These are phyloP conservation scores for Plasmodium billcollinsi DNA, from an alignment of 169 alveolate genomes.

Conservation along the genomic window DNA sequence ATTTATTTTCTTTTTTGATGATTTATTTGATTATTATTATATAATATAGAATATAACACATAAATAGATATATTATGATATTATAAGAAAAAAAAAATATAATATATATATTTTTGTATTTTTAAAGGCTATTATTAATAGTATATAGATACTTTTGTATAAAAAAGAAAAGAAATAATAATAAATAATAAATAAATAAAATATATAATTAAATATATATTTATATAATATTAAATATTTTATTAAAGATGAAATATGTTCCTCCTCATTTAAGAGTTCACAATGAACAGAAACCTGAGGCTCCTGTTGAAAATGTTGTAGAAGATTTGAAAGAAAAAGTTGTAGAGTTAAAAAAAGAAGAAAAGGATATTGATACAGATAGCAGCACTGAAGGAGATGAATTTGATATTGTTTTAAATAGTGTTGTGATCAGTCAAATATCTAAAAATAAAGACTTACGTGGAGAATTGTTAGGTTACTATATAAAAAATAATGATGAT, in stretches of 20 bases:
- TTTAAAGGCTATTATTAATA: too few relatives aligned
- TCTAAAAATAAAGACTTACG: conserved; percentile 63
- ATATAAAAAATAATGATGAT: conserved; percentile 40
- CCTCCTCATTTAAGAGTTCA: conserved; percentile 66
- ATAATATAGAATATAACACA: too few relatives aligned
- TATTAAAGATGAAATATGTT: conserved; percentile 55
- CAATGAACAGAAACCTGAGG: conserved; percentile 34
- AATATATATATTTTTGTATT: too few relatives aligned
- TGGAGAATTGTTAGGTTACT: conserved; percentile 72
- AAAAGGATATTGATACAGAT: conserved; percentile 39
- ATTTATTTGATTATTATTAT: too few relatives aligned
- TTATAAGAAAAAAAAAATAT: too few relatives aligned
- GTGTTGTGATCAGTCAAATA: conserved; percentile 72
- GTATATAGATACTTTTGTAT: neutral
- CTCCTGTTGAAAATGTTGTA: conserved; percentile 14
- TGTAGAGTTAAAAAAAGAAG: conserved; percentile 19
- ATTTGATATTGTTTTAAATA: conserved; percentile 66
- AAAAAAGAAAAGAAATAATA: neutral
- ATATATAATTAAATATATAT: too few relatives aligned
- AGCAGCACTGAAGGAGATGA: conserved; percentile 62
- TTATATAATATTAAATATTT: neutral
- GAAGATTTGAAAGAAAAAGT: conserved; percentile 28
- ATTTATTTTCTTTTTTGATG: too few relatives aligned
- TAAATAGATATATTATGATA: too few relatives aligned
- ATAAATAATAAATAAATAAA: too few relatives aligned